Base-by-base conservation (phyloP, 768 basidiomycete genomes). In the Fibroporia radiculosa region DNA sequence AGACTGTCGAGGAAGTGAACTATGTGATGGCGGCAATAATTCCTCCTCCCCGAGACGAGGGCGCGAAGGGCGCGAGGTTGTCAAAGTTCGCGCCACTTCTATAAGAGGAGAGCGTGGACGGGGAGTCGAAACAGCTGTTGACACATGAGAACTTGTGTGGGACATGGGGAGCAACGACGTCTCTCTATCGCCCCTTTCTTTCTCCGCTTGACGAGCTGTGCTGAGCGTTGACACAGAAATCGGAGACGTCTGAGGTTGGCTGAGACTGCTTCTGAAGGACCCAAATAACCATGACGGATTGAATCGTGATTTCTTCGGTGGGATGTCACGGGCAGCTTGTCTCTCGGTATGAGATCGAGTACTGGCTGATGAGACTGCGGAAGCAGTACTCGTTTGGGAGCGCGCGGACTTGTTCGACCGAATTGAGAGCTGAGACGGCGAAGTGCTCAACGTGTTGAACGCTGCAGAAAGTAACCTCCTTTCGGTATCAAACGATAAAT, bases 241-340 rank as follows among this genome's bases (percentile, higher is more conserved):
- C 12, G 74, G 63, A 2, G 73, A 73, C 1, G 78, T 79, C 51
- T 83, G 78, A 1, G 82, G 72, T 57, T 85, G 81, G 50, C 73
- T 77, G 6, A 73, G 69, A 1, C 69, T 74, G 47, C 74, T 78
- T 26, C 84, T 69, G 61, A 90, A 89, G 4, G 81, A 75, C 55
- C 80, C 84, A 61, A 87, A 82, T 10, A 89, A 62, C 87, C 87
- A 89, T n/a, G 82, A 72, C 1, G 85, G 76, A 1, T 84, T 68
- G 31, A 86, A 69, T 55, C 79, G 84, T 2, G 84, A 78, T 10
- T 46, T 53, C 41, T 72, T 47, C 24, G 50, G 65, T 1, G 77
- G 45, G 1, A 71, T 66, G 3, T 64, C 57, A 22, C 70, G 72
- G 5, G 60, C 56, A 32, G 65, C 53, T 18, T 56, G 53, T 18